Conservation (phyloP, 306 rosid species). For the Dryas drummondii region DNA sequence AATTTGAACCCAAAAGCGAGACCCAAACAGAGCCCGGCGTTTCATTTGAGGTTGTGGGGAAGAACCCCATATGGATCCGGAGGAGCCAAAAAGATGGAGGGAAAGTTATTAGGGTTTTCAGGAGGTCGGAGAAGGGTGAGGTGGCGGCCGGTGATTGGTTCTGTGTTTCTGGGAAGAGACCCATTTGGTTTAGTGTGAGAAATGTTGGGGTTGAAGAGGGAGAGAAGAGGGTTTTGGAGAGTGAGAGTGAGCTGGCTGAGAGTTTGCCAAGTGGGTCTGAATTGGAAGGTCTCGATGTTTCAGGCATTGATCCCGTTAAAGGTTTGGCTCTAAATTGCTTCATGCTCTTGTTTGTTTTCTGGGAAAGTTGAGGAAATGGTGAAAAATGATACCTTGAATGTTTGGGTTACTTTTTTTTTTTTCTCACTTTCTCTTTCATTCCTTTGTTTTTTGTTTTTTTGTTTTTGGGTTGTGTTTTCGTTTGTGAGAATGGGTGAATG, state of each 20-base stretch:
- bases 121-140: constrained; percentile 56
- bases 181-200: constrained; percentile 57
- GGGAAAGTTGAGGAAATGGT: background rate
- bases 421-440: too few relatives aligned
- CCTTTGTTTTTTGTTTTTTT: background rate
- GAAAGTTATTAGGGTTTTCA: constrained; percentile 36
- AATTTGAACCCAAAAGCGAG: constrained; percentile 17
- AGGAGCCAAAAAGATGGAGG: constrained; percentile 24
- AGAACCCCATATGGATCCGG: constrained; percentile 76
- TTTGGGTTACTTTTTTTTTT: background rate
- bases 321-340: constrained; percentile 38
- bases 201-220: constrained; percentile 21
- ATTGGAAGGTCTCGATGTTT: constrained; percentile 43
- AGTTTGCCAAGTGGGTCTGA: constrained; percentile 27
- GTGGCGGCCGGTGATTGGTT: constrained; percentile 62
- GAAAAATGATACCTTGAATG: constrained; percentile 7
- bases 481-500: background rate
- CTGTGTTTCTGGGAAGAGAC: constrained; percentile 56
- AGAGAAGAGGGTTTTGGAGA: constrained; percentile 11
- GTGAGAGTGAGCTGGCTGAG: constrained; percentile 26
- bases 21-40: constrained; percentile 38
- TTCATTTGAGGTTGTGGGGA: constrained; percentile 70
- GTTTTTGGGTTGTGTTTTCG: background rate
- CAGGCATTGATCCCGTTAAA: constrained; percentile 66
- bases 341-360: background rate